phyloP scores from a whole-genome alignment of 331 rosid genomes.

The Malus hybrid region DNA sequence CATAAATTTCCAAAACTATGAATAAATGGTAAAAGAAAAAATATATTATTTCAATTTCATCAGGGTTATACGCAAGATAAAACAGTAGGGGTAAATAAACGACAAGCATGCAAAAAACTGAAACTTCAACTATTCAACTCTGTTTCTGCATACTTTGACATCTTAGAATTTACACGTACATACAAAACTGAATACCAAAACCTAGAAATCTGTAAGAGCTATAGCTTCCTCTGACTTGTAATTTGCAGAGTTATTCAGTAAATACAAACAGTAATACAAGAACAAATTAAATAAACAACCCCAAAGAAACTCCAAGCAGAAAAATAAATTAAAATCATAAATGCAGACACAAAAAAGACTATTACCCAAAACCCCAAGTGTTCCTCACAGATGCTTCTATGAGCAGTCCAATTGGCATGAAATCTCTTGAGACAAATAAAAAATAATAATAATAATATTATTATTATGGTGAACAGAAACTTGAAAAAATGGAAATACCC shows the following conservation, averaged over 20 bases:
- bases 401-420: constrained; percentile 32
- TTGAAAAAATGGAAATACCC: constrained; percentile 35
- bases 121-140: constrained; percentile 23
- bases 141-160: constrained; percentile 26
- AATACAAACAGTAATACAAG: not conserved
- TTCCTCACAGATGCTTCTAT: constrained; percentile 21
- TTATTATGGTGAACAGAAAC: constrained; percentile 10
- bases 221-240: constrained; percentile 16
- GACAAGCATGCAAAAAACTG: constrained; percentile 36
- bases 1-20: constrained; percentile 11
- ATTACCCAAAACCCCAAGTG: constrained; percentile 11
- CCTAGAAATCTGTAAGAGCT: not conserved
- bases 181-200: constrained; percentile 1
- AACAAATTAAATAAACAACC: constrained; percentile 12
- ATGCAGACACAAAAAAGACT: constrained; percentile 24
- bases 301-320: constrained; percentile 12
- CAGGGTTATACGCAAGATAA: constrained; percentile 29
- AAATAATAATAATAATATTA: not conserved
- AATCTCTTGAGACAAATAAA: not conserved
- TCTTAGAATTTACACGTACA: not conserved
- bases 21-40: constrained; percentile 14
- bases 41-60: constrained; percentile 32
- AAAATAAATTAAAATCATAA: constrained; percentile 3
- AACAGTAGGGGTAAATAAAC: constrained; percentile 20
- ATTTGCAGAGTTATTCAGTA: constrained; percentile 12